phyloP scores from a whole-genome alignment of 148 eudicot species.

The Rhododendron kiyosumense region DNA sequence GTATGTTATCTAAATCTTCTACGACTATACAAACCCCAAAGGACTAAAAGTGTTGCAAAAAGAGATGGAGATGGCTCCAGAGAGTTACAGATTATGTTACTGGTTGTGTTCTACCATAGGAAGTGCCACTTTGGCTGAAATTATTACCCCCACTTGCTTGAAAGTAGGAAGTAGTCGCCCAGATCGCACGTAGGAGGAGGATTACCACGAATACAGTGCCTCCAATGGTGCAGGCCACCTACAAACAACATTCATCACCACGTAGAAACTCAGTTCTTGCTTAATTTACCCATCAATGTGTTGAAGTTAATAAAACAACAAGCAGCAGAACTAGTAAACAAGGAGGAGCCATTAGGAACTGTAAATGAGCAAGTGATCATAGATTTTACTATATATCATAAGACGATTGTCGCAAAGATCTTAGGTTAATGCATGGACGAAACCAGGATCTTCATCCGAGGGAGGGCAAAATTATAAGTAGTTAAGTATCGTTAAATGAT shows the following conservation, averaged over 20 bases:
- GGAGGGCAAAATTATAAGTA: background rate
- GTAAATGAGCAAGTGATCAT: background rate
- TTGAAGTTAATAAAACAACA: background rate
- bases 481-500: background rate
- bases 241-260: background rate
- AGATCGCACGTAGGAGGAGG: slow-evolving; percentile 13
- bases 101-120: slow-evolving; percentile 14
- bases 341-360: background rate
- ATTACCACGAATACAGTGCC: slow-evolving; percentile 22
- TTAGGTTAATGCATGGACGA: background rate
- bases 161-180: slow-evolving; percentile 15
- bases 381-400: background rate
- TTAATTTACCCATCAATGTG: background rate
- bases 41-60: background rate
- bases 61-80: background rate
- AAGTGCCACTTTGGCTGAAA: slow-evolving; percentile 10
- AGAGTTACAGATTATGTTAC: background rate
- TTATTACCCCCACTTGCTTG: slow-evolving; percentile 11
- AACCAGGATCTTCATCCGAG: background rate
- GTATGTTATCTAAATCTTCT: background rate
- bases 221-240: slow-evolving; percentile 25
- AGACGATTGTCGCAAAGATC: background rate
- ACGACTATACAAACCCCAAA: background rate
- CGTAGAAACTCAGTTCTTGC: background rate
- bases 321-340: background rate